These are phyloP conservation scores for Alternaria longipes DNA, from an alignment of 2,329 filamentous ascomycete species.

Conservation along the genomic window DNA sequence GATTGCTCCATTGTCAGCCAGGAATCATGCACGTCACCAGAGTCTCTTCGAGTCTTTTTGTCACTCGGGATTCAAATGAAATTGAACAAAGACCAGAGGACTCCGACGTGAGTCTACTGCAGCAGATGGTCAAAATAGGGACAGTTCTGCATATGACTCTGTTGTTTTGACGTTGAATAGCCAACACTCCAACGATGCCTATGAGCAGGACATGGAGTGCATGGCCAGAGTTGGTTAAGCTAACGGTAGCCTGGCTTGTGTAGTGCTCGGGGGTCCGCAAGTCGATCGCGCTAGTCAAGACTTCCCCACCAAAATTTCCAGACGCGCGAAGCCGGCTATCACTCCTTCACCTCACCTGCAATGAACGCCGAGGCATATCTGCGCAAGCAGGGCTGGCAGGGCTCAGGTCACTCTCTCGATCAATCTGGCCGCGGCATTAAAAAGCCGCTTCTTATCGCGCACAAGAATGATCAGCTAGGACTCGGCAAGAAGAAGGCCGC, in stretches of 20 bases:
- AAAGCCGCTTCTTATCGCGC: slow-evolving; percentile 82
- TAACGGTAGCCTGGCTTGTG: neutral
- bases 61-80: neutral
- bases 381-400: slow-evolving; percentile 87
- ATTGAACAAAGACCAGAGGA: neutral
- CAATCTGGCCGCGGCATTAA: slow-evolving; percentile 78
- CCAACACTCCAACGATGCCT: too few species aligned
- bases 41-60: too few species aligned
- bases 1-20: too few species aligned
- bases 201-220: neutral
- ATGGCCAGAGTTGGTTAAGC: neutral
- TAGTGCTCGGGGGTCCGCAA: slow-evolving; percentile 15
- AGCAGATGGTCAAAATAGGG: too few species aligned
- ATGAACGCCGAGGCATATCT: slow-evolving; percentile 91
- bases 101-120: too few species aligned
- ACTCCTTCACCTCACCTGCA: slow-evolving; percentile 11
- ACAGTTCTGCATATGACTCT: too few species aligned
- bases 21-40: too few species aligned
- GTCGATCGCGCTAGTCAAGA: slow-evolving; percentile 16
- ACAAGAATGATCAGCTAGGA: slow-evolving; percentile 82
- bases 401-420: slow-evolving; percentile 87
- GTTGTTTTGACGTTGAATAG: too few species aligned
- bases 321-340: slow-evolving; percentile 6
- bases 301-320: slow-evolving; percentile 32
- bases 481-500: slow-evolving; percentile 75